These are phyloP conservation scores for Suillus ampliporus DNA, from an alignment of 768 basidiomycete genomes.

Conservation along the genomic window DNA sequence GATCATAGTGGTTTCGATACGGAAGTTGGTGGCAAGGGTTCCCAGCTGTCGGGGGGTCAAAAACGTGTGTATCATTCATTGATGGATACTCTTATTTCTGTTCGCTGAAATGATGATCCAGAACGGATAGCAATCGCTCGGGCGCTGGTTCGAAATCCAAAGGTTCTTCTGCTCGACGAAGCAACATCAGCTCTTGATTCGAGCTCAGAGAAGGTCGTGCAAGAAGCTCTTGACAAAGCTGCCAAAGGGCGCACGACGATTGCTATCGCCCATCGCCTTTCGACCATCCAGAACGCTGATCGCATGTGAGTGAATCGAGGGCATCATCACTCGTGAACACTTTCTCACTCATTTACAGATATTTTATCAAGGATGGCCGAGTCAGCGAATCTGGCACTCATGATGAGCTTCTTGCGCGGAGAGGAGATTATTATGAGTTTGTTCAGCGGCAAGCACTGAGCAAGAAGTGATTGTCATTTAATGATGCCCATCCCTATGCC, in stretches of 20 bases:
- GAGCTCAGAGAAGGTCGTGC: slow-evolving; percentile 92
- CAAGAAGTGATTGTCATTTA: slow-evolving; percentile 32
- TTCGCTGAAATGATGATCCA: slow-evolving; percentile 24
- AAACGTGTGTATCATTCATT: slow-evolving; percentile 58
- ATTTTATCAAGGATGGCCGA: slow-evolving; percentile 87
- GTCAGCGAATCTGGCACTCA: slow-evolving; percentile 90
- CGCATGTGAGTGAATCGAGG: slow-evolving; percentile 63
- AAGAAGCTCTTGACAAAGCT: slow-evolving; percentile 91
- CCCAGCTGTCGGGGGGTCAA: slow-evolving; percentile 88
- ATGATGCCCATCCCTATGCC: neutral
- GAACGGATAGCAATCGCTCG: slow-evolving; percentile 86
- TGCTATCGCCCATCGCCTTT: slow-evolving; percentile 93
- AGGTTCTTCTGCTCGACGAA: slow-evolving; percentile 87
- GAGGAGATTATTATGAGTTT: slow-evolving; percentile 81
- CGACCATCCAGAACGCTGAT: slow-evolving; percentile 91
- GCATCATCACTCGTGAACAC: neutral
- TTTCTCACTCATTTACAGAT: slow-evolving; percentile 48
- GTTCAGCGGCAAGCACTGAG: slow-evolving; percentile 85
- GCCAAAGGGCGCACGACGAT: slow-evolving; percentile 93
- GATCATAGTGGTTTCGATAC: slow-evolving; percentile 81
- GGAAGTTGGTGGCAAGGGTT: slow-evolving; percentile 88
- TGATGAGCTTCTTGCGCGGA: slow-evolving; percentile 71
- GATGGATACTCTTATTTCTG: slow-evolving; percentile 3
- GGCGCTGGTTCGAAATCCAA: slow-evolving; percentile 87
- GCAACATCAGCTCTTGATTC: slow-evolving; percentile 92